Percentiles rank a stretch among this genome's conserved stretches.
phyloP scores from a whole-genome alignment of 164 flowering plant species.

The Stephania japonica region DNA sequence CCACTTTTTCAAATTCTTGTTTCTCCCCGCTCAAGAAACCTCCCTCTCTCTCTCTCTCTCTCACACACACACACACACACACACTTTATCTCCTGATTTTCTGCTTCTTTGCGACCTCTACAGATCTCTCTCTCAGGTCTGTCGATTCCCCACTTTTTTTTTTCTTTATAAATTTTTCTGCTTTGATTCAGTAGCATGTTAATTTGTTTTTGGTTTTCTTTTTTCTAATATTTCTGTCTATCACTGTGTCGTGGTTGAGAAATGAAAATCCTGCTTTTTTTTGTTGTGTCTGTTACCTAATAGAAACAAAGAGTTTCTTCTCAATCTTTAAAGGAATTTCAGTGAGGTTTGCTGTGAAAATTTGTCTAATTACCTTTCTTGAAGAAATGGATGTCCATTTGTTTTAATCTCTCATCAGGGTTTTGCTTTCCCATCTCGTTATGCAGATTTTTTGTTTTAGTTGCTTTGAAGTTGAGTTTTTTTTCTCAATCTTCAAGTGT shows the following conservation, averaged over 20 bases:
- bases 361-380: no score
- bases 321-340: no score
- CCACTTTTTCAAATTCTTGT: constrained; percentile 1
- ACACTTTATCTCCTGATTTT: neutral
- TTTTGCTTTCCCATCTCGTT: no score
- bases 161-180: neutral
- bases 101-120: neutral
- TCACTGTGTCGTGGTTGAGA: neutral
- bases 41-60: neutral
- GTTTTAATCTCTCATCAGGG: no score
- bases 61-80: neutral
- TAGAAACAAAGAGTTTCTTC: no score
- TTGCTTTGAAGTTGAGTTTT: no score
- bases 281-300: no score
- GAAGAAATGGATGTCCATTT: no score
- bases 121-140: neutral
- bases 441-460: no score
- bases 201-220: neutral
- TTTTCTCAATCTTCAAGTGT: no score
- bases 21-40: neutral
- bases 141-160: neutral
- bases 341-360: no score
- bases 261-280: no score
- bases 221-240: neutral
- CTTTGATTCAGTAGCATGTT: neutral